Evolutionary conservation across 2,329 filamentous ascomycete species (phyloP).

Genomic region (Monosporascus sp.): DNA sequence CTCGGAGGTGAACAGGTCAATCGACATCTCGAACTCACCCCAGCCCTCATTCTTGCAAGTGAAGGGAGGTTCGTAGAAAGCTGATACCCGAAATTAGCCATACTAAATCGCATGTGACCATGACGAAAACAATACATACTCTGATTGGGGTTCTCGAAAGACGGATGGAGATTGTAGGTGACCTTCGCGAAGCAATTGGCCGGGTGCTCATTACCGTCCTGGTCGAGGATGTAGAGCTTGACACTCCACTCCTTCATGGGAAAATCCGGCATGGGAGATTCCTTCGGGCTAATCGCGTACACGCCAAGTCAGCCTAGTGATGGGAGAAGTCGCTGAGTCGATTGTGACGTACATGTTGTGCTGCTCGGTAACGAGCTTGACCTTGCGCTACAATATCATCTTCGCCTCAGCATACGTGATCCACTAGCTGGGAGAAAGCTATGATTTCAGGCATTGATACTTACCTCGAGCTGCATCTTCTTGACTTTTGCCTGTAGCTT

Average conservation of each 20-base stretch:
- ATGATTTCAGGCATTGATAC: no score
- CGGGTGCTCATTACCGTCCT: conserved; percentile 76
- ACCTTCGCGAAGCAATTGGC: conserved; percentile 89
- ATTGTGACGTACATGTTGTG: conserved; percentile 67
- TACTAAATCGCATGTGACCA: background rate
- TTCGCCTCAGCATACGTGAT: conserved; percentile 14
- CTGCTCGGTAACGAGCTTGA: conserved; percentile 93
- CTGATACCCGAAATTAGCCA: conserved; percentile 36
- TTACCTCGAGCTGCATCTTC: no score
- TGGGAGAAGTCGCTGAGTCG: background rate
- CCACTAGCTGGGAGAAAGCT: background rate
- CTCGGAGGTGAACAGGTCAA: conserved; percentile 75
- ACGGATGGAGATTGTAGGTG: conserved; percentile 88
- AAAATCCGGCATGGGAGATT: conserved; percentile 77
- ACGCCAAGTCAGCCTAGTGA: conserved; percentile 13
- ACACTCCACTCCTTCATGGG: conserved; percentile 93
- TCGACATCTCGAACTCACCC: conserved; percentile 96
- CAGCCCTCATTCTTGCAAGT: conserved; percentile 89
- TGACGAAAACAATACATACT: conserved; percentile 49
- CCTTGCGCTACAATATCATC: conserved; percentile 62
- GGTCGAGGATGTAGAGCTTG: conserved; percentile 76
- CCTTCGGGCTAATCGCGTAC: conserved; percentile 57
- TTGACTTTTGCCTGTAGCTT: no score
- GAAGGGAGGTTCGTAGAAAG: conserved; percentile 81
- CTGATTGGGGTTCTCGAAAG: conserved; percentile 82